Base-by-base conservation (phyloP, 2,329 filamentous ascomycete species). In the Botrytis pseudocinerea region DNA sequence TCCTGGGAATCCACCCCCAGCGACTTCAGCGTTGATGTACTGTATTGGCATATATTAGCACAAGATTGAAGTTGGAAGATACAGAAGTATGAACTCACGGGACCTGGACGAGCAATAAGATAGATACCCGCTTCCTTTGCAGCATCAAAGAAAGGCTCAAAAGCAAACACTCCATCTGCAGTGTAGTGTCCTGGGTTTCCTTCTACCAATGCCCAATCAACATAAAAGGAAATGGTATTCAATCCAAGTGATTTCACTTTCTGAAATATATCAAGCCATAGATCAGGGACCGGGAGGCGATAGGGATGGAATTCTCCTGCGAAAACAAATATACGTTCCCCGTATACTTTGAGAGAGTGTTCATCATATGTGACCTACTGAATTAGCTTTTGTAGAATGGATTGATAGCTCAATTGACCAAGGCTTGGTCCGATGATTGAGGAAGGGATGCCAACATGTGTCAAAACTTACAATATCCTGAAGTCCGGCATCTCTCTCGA, bases 181-280 rank as follows among this genome's bases (percentile, higher is more conserved):
- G 84, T 85, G 78, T 93, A 94, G 5, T 89, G 84, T 1, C 92
- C 93, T 0, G 85, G 89, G 74, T 91, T 90, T 3, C 92, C 92
- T 80, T 96, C 93, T 0, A 94, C 81, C 3, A 95, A 83, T 4
- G 91, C 92, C 93, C 93, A 97, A 77, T 94, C 87, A 10, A 91
- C 85, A 78, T 95, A 95, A 81, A 95, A 94, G 0, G 92, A 94
- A 1, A 95, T 91, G 62, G 89, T 87, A 77, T 92, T 95, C 82
- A 94, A 95, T 0, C 93, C 93, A 1, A 94, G 82, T 0, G 92
- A 91, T 81, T 92, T 94, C 81, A 95, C 89, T 82, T 97, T 97
- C 78, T 96, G 91, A 77, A 97, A 91, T 2, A 95, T 80, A 76
- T 95, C 93, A 14, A 92, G 84, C 84, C 90, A 91, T 7, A 92